phyloP scores from a whole-genome alignment of 208 protist species.

The Giardia duodenalis region DNA sequence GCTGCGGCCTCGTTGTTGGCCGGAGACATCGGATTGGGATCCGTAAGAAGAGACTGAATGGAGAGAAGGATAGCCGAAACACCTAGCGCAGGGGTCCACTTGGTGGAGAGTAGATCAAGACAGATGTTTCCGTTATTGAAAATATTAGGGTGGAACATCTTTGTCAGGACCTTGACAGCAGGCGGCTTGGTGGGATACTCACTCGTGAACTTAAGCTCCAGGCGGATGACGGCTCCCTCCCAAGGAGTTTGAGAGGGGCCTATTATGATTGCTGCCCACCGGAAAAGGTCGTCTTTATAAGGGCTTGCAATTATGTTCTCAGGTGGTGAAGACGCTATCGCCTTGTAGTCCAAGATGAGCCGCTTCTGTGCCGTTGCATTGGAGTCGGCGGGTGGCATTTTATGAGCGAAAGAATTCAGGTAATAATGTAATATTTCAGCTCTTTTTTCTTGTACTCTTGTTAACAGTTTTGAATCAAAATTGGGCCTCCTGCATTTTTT shows the following conservation, averaged over 20 bases:
- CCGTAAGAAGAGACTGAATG: constrained; percentile 93
- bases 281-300: constrained; percentile 43
- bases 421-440: too few relatives aligned
- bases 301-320: constrained; percentile 45
- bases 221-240: constrained; percentile 48
- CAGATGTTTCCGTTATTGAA: constrained; percentile 90
- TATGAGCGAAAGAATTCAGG: too few relatives aligned
- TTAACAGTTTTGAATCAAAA: too few relatives aligned
- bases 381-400: too few relatives aligned
- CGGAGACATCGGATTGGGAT: constrained; percentile 95
- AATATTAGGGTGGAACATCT: constrained; percentile 58
- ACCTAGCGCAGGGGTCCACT: constrained; percentile 80
- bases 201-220: constrained; percentile 47
- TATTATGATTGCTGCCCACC: constrained; percentile 50
- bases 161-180: constrained; percentile 44
- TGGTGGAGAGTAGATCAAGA: constrained; percentile 93
- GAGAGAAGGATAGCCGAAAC: constrained; percentile 90
- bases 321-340: constrained; percentile 19
- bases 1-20: constrained; percentile 89
- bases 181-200: constrained; percentile 53
- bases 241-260: constrained; percentile 49
- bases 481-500: too few relatives aligned
- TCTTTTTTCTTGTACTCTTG: too few relatives aligned
- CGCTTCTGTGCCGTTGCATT: constrained; percentile 22
- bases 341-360: constrained; percentile 39